Percentiles rank a stretch among this genome's conserved stretches.
Evolutionary conservation across 805 yeast genomes (phyloP).

Genomic region (Kuraishia ogatae): DNA sequence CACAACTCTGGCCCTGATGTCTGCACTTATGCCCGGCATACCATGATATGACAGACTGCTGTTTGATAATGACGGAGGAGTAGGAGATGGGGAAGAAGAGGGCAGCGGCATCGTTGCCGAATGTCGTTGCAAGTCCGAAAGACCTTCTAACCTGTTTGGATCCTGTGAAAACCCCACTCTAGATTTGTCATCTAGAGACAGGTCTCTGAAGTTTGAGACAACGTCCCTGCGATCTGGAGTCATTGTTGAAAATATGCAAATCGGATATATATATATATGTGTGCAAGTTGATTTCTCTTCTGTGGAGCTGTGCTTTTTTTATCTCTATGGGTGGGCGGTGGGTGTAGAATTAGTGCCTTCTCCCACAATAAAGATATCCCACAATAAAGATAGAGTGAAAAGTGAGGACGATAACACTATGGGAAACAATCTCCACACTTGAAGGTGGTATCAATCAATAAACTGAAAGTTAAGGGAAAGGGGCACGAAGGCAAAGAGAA

Average conservation of each 20-base stretch:
- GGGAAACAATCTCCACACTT: background rate
- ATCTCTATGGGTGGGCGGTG: background rate
- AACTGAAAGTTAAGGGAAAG: too few relatives aligned
- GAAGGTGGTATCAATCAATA: too few relatives aligned
- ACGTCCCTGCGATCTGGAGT: background rate
- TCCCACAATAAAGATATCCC: background rate
- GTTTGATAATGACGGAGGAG: background rate
- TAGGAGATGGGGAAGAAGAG: background rate
- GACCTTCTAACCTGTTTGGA: background rate
- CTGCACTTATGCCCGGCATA: slow-evolving; percentile 47
- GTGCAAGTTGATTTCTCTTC: background rate
- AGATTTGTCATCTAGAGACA: background rate
- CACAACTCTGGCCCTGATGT: slow-evolving; percentile 76
- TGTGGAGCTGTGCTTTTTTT: background rate
- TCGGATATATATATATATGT: background rate
- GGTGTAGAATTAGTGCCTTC: background rate
- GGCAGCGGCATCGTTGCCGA: background rate
- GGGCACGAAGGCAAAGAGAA: too few relatives aligned
- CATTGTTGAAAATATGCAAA: background rate
- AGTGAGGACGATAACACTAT: background rate
- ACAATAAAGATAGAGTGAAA: too few relatives aligned
- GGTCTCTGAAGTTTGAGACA: background rate
- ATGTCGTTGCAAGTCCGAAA: background rate
- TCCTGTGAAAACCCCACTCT: background rate
- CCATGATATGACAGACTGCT: slow-evolving; percentile 12